A percentile compares a stretch with the other conserved stretches of the same genome.
These are phyloP conservation scores for Tranzscheliella williamsii DNA, from an alignment of 1,284 basidiomycete genomes.

Conservation along the genomic window DNA sequence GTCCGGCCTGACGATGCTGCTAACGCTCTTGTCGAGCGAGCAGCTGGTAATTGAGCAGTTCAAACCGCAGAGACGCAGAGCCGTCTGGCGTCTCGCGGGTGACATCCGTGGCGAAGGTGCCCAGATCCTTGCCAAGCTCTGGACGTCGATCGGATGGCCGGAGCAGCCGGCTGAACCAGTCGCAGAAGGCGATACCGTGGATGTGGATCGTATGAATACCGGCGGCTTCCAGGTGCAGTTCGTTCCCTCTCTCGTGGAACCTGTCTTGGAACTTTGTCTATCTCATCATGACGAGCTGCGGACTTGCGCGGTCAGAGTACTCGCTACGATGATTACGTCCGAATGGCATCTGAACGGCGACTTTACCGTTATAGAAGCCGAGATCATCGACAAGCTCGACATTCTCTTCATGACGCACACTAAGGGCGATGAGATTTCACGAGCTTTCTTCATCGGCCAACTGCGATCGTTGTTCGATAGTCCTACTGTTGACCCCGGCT, in stretches of 20 bases:
- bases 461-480: constrained; percentile 83
- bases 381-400: constrained; percentile 91
- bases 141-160: constrained; percentile 72
- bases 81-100: constrained; percentile 92
- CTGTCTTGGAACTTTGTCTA: constrained; percentile 87
- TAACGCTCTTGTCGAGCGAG: constrained; percentile 83
- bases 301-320: constrained; percentile 80
- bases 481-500: constrained; percentile 75
- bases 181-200: constrained; percentile 10
- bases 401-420: constrained; percentile 86
- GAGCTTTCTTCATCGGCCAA: constrained; percentile 91
- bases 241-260: constrained; percentile 78
- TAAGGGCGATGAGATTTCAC: constrained; percentile 83
- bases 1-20: constrained; percentile 77
- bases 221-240: constrained; percentile 60
- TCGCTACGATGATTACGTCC: constrained; percentile 94
- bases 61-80: constrained; percentile 85
- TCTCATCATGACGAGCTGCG: constrained; percentile 92
- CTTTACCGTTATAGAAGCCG: constrained; percentile 72
- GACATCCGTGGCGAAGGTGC: constrained; percentile 93
- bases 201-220: constrained; percentile 46
- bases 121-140: constrained; percentile 77
- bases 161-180: constrained; percentile 10
- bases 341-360: constrained; percentile 65
- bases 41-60: constrained; percentile 93